Conservation (phyloP, 768 basidiomycete species). For the Amanita pallidorosea region DNA sequence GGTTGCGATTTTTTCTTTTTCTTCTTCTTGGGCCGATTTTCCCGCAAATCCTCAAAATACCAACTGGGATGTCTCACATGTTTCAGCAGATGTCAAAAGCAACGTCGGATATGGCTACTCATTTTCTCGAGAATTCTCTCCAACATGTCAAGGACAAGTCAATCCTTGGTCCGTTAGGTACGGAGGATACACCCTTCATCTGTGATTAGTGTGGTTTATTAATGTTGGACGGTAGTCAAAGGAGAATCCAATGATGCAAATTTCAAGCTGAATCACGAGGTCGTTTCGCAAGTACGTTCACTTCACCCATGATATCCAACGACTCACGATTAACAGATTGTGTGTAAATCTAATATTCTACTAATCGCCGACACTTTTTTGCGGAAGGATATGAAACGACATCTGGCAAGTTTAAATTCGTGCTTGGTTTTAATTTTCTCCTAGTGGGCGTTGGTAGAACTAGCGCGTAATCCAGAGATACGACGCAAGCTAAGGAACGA, state of each 20-base stretch:
- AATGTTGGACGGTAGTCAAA: slow-evolving; percentile 16
- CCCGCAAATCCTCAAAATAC: slow-evolving; percentile 24
- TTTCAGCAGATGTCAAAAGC: slow-evolving; percentile 21
- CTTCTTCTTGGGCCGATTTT: slow-evolving; percentile 25
- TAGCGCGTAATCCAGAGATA: too few relatives aligned
- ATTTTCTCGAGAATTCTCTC: slow-evolving; percentile 23
- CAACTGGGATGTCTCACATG: slow-evolving; percentile 22
- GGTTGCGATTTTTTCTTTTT: slow-evolving; percentile 21
- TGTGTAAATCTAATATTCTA: background rate
- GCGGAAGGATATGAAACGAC: slow-evolving; percentile 29
- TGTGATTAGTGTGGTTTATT: background rate
- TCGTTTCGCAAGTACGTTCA: too few relatives aligned
- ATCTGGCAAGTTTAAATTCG: slow-evolving; percentile 21
- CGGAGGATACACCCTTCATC: background rate
- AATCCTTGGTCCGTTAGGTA: slow-evolving; percentile 26
- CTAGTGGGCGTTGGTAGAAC: too few relatives aligned
- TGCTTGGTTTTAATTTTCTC: too few relatives aligned
- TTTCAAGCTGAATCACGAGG: slow-evolving; percentile 18
- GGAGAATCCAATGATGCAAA: slow-evolving; percentile 19
- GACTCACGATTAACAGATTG: slow-evolving; percentile 2
- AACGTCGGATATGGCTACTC: slow-evolving; percentile 27
- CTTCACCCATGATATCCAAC: background rate
- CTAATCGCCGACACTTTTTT: background rate
- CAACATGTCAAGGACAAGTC: slow-evolving; percentile 23
- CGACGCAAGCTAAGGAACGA: too few relatives aligned